A percentile compares a stretch with the other conserved stretches of the same genome.
Conservation (phyloP, 1,284 basidiomycete species). For the Austroboletus niveus region DNA sequence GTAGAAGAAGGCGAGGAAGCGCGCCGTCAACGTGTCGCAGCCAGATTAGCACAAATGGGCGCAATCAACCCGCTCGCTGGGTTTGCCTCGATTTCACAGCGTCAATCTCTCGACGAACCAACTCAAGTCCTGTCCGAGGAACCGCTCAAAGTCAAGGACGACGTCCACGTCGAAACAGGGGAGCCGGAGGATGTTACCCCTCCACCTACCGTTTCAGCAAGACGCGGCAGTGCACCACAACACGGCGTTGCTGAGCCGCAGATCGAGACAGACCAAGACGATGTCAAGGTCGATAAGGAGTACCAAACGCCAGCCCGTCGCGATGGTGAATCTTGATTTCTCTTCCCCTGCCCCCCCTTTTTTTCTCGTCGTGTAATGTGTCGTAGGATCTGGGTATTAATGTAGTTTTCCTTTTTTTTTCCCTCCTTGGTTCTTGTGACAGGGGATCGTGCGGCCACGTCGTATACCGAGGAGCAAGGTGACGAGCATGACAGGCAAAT, state of each 20-base stretch:
- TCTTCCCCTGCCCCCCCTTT: neutral
- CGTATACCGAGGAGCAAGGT: conserved; percentile 13
- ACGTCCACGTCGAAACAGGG: conserved; percentile 24
- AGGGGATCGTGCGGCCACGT: conserved; percentile 19
- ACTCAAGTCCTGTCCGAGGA: neutral
- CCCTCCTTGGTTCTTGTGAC: conserved; percentile 12
- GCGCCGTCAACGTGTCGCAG: conserved; percentile 57
- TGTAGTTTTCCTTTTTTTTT: conserved; percentile 13
- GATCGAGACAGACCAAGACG: conserved; percentile 13
- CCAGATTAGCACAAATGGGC: conserved; percentile 61
- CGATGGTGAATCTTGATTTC: conserved; percentile 59
- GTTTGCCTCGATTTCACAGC: conserved; percentile 35
- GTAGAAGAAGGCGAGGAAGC: conserved; percentile 50
- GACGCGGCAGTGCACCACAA: conserved; percentile 3
- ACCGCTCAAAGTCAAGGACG: conserved; percentile 18
- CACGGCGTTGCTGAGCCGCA: conserved; percentile 8
- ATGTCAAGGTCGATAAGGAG: conserved; percentile 20
- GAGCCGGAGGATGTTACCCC: conserved; percentile 9
- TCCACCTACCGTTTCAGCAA: conserved; percentile 15
- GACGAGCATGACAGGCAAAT: neutral
- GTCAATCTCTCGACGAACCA: conserved; percentile 16
- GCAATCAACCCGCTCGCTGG: conserved; percentile 60
- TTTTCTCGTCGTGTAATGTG: conserved; percentile 23
- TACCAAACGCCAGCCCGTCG: conserved; percentile 22
- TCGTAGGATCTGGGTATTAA: conserved; percentile 34